phyloP scores from a whole-genome alignment of 2,329 filamentous ascomycete species.

The Diplocarpon rosae region DNA sequence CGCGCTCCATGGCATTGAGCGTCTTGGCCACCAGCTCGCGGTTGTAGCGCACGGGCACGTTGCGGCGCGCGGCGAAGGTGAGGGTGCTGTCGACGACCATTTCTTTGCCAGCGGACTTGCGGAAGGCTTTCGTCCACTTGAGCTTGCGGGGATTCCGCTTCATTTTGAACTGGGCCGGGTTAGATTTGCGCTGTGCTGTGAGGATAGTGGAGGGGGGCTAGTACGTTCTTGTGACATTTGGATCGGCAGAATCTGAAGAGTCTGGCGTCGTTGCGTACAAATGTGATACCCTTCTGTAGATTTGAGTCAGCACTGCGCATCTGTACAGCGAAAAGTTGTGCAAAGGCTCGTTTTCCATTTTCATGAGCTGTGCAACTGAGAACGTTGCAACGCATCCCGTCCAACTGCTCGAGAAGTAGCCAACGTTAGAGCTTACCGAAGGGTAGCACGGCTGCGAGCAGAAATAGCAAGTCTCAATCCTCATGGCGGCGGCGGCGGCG shows the following conservation, averaged over 20 bases:
- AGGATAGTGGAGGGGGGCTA: not conserved
- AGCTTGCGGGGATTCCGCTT: conserved; percentile 96
- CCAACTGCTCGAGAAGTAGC: too few species aligned
- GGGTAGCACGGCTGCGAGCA: conserved; percentile 60
- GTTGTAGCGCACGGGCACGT: conserved; percentile 92
- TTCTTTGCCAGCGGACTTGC: conserved; percentile 70
- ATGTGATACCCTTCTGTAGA: conserved; percentile 38
- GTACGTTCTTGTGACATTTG: conserved; percentile 36
- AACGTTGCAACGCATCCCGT: not conserved
- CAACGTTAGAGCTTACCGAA: conserved; percentile 27
- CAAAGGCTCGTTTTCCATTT: not conserved
- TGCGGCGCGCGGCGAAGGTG: conserved; percentile 83
- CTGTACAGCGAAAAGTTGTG: not conserved
- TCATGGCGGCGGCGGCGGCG: conserved; percentile 24
- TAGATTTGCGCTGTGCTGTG: conserved; percentile 1
- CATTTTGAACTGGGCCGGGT: conserved; percentile 65
- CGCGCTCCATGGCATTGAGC: conserved; percentile 81
- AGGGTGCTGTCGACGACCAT: conserved; percentile 92
- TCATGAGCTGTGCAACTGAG: not conserved
- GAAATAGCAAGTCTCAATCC: conserved; percentile 58
- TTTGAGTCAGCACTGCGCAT: conserved; percentile 3
- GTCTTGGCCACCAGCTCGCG: conserved; percentile 81
- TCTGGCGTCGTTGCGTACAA: conserved; percentile 31
- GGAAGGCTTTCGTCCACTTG: conserved; percentile 94
- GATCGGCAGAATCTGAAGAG: conserved; percentile 45